These are phyloP conservation scores for Clarireedia sp. DNA, from an alignment of 2,329 filamentous ascomycete genomes.

Conservation along the genomic window DNA sequence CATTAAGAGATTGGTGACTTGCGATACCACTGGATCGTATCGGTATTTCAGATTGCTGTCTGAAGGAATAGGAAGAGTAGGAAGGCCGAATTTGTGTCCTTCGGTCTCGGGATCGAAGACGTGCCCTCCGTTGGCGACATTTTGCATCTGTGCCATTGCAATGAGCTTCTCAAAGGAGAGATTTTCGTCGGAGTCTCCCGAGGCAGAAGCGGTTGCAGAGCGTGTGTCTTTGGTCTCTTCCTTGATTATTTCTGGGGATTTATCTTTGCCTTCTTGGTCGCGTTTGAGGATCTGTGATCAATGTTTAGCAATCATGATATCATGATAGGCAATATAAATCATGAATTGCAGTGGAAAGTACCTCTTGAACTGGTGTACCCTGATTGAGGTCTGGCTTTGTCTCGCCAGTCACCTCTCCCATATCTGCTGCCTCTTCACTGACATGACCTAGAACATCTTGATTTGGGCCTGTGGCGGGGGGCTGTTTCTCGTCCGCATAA, in stretches of 20 bases:
- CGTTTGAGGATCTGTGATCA: conserved; percentile 50
- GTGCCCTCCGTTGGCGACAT: conserved; percentile 21
- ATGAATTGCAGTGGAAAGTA: conserved; percentile 25
- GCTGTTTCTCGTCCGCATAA: conserved; percentile 25
- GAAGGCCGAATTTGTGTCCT: conserved; percentile 62
- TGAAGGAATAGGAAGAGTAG: conserved; percentile 56
- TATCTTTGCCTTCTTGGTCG: conserved; percentile 52
- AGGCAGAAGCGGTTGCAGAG: neutral
- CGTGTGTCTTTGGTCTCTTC: conserved; percentile 39
- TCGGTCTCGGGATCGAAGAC: conserved; percentile 15
- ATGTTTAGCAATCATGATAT: conserved; percentile 10
- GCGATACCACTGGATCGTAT: conserved; percentile 77
- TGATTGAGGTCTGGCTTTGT: conserved; percentile 54
- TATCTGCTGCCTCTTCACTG: conserved; percentile 56
- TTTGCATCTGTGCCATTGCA: conserved; percentile 26
- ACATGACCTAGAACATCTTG: conserved; percentile 49
- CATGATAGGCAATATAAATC: conserved; percentile 16
- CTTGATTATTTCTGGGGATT: conserved; percentile 60
- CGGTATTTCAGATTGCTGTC: conserved; percentile 62
- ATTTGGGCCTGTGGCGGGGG: conserved; percentile 36
- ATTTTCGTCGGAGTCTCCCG: conserved; percentile 24
- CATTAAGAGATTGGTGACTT: conserved; percentile 90
- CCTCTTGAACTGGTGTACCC: conserved; percentile 60
- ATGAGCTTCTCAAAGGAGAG: conserved; percentile 27
- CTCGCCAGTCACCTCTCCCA: conserved; percentile 48